A percentile compares a stretch with the other conserved stretches of the same genome.
Evolutionary conservation across 352 stramenopile genomes (phyloP).

Genomic region (Peronosclerospora sorghi): DNA sequence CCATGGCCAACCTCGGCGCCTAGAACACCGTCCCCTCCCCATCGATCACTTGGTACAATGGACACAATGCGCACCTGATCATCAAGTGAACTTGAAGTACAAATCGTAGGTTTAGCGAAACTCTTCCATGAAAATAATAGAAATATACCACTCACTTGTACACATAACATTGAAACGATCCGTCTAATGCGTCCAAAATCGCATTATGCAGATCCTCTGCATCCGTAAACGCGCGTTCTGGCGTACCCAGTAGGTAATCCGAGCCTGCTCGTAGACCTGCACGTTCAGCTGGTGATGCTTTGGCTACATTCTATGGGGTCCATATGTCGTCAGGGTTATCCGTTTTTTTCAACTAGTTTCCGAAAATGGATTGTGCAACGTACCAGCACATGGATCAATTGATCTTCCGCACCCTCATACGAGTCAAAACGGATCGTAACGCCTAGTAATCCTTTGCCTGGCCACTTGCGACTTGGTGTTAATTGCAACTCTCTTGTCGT

Average conservation of each 20-base stretch:
- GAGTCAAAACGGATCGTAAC: slow-evolving; percentile 97
- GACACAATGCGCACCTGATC: slow-evolving; percentile 91
- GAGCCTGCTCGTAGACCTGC: slow-evolving; percentile 81
- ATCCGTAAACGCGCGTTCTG: slow-evolving; percentile 77
- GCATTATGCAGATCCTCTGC: slow-evolving; percentile 85
- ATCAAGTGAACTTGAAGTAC: slow-evolving; percentile 50
- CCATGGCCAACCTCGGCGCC: slow-evolving; percentile 92
- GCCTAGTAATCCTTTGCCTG: slow-evolving; percentile 90
- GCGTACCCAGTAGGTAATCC: slow-evolving; percentile 94
- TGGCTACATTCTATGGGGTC: slow-evolving; percentile 57
- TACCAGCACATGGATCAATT: slow-evolving; percentile 90
- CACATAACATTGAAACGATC: slow-evolving; percentile 94
- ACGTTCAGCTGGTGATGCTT: slow-evolving; percentile 81
- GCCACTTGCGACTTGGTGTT: slow-evolving; percentile 88
- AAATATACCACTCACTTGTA: slow-evolving; percentile 79
- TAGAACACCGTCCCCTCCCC: slow-evolving; percentile 88
- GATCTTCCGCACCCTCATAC: slow-evolving; percentile 91
- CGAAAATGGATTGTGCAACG: too few species aligned
- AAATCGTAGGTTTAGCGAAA: not conserved
- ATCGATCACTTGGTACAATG: slow-evolving; percentile 64
- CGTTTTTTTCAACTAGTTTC: not conserved
- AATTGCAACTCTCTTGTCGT: slow-evolving; percentile 64
- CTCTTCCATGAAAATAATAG: not conserved
- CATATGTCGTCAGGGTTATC: not conserved
- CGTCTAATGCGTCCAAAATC: slow-evolving; percentile 83